Evolutionary conservation across 495 filamentous ascomycete genomes (phyloP).

Genomic region (Penicillium nucicola): DNA sequence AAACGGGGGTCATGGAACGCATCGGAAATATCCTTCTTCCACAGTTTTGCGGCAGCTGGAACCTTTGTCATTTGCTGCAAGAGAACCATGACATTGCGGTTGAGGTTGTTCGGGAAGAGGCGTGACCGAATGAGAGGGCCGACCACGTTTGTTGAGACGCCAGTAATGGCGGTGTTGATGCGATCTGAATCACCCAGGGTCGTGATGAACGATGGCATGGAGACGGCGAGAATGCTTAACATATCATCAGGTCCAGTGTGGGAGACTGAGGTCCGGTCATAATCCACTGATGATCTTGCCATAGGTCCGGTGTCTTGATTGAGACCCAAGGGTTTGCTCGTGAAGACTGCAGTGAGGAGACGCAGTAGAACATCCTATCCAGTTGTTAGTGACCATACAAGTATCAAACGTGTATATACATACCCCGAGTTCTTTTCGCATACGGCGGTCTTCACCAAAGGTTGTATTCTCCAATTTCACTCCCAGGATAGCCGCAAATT

Average conservation of each 20-base stretch:
- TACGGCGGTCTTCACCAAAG: slow-evolving; percentile 91
- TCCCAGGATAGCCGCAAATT: slow-evolving; percentile 84
- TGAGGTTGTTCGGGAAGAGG: slow-evolving; percentile 82
- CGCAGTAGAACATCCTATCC: slow-evolving; percentile 81
- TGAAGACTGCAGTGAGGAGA: slow-evolving; percentile 86
- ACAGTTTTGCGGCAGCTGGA: slow-evolving; percentile 76
- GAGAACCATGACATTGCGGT: slow-evolving; percentile 64
- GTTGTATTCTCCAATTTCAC: slow-evolving; percentile 96
- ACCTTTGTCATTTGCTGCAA: slow-evolving; percentile 74
- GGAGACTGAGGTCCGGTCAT: slow-evolving; percentile 38
- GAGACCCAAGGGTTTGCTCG: slow-evolving; percentile 70
- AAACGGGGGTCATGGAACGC: slow-evolving; percentile 88
- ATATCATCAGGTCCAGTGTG: slow-evolving; percentile 66
- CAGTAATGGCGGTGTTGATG: slow-evolving; percentile 68
- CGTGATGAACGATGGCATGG: slow-evolving; percentile 79
- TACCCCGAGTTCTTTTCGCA: slow-evolving; percentile 90
- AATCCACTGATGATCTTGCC: slow-evolving; percentile 41
- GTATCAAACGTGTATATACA: slow-evolving; percentile 26
- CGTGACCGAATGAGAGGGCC: slow-evolving; percentile 81
- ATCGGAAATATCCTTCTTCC: slow-evolving; percentile 90
- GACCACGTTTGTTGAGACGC: slow-evolving; percentile 80
- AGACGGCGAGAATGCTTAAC: slow-evolving; percentile 70
- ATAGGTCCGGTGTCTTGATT: slow-evolving; percentile 42
- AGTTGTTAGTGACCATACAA: slow-evolving; percentile 23
- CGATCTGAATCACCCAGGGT: slow-evolving; percentile 85